phyloP scores from a whole-genome alignment of 768 basidiomycete genomes.

The Pleurotus sapidus region DNA sequence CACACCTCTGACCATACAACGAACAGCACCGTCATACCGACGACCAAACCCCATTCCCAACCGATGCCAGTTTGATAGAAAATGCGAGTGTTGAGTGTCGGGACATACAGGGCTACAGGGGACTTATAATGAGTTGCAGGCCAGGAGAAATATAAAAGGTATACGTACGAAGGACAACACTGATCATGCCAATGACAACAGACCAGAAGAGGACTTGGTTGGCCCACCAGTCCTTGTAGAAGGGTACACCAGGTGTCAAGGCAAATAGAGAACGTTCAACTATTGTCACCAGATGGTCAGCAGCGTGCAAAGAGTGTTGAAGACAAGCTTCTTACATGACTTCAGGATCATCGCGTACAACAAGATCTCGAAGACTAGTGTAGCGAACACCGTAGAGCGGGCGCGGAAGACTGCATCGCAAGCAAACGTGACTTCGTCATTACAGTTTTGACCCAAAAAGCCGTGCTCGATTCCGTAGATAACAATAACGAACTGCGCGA shows the following conservation, averaged over 20 bases:
- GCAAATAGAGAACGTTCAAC: constrained; percentile 37
- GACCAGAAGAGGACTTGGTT: constrained; percentile 35
- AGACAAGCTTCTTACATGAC: constrained; percentile 24
- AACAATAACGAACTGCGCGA: constrained; percentile 31
- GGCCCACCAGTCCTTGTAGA: constrained; percentile 31
- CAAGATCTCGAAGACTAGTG: constrained; percentile 34
- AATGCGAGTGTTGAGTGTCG: constrained; percentile 31
- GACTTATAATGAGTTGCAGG: not conserved
- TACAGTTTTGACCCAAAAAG: constrained; percentile 28
- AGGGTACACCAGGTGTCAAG: constrained; percentile 29
- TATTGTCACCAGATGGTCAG: constrained; percentile 8
- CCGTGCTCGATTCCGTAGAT: constrained; percentile 30
- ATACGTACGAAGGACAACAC: constrained; percentile 33
- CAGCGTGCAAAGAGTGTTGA: not conserved
- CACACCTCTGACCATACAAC: constrained; percentile 35
- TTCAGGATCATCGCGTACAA: constrained; percentile 34
- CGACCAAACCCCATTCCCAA: constrained; percentile 38
- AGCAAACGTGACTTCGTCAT: constrained; percentile 20
- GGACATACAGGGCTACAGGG: constrained; percentile 32
- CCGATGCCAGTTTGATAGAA: constrained; percentile 35
- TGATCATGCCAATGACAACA: constrained; percentile 30
- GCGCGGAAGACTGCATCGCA: constrained; percentile 31
- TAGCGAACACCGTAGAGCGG: constrained; percentile 34
- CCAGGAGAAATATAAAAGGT: not conserved
- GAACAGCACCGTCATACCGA: constrained; percentile 33